Base-by-base conservation (phyloP, 139 green algal genomes). In the Spirogloea muscicola region DNA sequence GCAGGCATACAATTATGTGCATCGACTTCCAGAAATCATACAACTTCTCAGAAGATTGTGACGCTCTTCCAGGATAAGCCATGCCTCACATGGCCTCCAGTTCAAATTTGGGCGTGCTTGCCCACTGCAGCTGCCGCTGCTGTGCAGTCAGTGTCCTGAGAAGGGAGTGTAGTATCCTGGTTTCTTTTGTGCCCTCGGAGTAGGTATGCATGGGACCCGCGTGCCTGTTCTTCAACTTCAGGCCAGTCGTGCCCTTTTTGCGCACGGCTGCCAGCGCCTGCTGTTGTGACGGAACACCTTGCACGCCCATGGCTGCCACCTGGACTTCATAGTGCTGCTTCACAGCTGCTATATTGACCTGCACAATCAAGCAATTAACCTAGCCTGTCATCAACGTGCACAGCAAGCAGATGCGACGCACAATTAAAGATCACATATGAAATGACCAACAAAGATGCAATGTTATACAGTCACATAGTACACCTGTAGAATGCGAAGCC, bases 321-420 rank as follows among this genome's bases (percentile, higher is more conserved):
- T 77, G 64, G 27, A 80, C 42, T 62, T 80, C 72, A 25, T 80
- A 80, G 46, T 80, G 72, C 13, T 57, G 7, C 21, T 37, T 68
- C 41, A 80, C 41, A 33, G 51, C 63, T 7, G 51, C 57, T 21
- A 80, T 69, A 43, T 80, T 80, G 39, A 80, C 48, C 72, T 80
- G 72, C 38, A 77, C 10, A n/a, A n/a, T n/a, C n/a, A n/a, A n/a
- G n/a, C n/a, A n/a, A n/a, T n/a, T n/a, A n/a, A n/a, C n/a, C n/a
- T n/a, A n/a, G n/a, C n/a, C n/a, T n/a, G n/a, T n/a, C n/a, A n/a
- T n/a, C n/a, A n/a, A n/a, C n/a, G n/a, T n/a, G n/a, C n/a, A n/a
- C n/a, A n/a, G n/a, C n/a, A n/a, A n/a, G n/a, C n/a, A n/a, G n/a
- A n/a, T n/a, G n/a, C n/a, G n/a, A n/a, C n/a, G n/a, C n/a, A n/a